Evolutionary conservation across 306 rosid genomes (phyloP).

Genomic region (Cucumis sativus): DNA sequence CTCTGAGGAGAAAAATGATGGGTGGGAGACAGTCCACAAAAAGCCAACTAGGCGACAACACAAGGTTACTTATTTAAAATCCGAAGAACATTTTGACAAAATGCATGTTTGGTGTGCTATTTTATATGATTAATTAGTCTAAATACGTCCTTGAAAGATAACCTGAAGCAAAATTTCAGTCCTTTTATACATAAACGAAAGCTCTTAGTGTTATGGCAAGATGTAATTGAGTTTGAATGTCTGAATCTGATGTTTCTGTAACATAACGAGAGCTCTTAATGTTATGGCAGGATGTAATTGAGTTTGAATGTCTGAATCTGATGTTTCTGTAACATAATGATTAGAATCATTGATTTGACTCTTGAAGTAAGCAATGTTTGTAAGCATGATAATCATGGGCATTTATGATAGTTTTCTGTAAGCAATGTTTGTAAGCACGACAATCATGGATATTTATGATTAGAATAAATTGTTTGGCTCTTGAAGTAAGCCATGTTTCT

Average conservation of each 20-base stretch:
- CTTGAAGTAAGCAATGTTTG: neutral
- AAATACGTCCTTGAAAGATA: neutral
- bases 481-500: neutral
- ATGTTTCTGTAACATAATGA: neutral
- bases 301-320: neutral
- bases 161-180: neutral
- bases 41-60: conserved; percentile 43
- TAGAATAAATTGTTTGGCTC: no score
- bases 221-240: neutral
- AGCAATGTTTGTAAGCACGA: neutral
- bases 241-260: neutral
- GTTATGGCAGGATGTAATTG: neutral
- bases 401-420: neutral
- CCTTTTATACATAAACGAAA: neutral
- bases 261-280: neutral
- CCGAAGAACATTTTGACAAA: neutral
- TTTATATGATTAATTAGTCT: neutral
- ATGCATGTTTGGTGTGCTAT: neutral
- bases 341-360: neutral
- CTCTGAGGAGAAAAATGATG: conserved; percentile 32
- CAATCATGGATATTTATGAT: neutral
- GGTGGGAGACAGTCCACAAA: conserved; percentile 75
- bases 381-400: neutral
- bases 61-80: conserved; percentile 40
- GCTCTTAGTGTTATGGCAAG: neutral